These are phyloP conservation scores for Scheffersomyces lignicola DNA, from an alignment of 1,139 yeast genomes.

Conservation along the genomic window DNA sequence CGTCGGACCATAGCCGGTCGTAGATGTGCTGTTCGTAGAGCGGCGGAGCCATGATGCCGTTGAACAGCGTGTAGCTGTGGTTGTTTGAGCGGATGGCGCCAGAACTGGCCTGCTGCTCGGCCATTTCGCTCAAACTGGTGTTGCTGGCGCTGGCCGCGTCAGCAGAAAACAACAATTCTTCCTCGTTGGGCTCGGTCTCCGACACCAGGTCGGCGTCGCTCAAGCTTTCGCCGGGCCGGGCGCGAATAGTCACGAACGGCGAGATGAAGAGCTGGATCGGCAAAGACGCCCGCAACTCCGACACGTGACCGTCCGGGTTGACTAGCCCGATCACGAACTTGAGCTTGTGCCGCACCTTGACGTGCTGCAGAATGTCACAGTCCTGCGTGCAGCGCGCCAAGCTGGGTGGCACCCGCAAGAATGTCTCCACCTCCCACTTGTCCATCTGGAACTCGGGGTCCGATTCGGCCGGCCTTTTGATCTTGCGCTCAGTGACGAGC, in stretches of 20 bases:
- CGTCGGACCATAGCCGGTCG: conserved; percentile 80
- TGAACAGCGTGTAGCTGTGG: conserved; percentile 35
- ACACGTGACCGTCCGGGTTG: conserved; percentile 75
- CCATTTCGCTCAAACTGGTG: conserved; percentile 30
- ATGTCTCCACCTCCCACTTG: conserved; percentile 72
- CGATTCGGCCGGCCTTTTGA: conserved; percentile 26
- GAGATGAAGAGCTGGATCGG: conserved; percentile 71
- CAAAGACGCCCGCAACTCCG: conserved; percentile 73
- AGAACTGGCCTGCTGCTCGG: conserved; percentile 11
- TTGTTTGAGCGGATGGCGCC: conserved; percentile 21
- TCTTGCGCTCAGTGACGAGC: conserved; percentile 40
- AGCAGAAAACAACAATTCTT: conserved; percentile 33
- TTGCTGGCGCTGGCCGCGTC: conserved; percentile 23
- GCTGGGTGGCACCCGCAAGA: conserved; percentile 66
- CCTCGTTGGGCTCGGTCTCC: conserved; percentile 23
- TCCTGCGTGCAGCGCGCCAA: conserved; percentile 82
- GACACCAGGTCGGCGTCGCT: conserved; percentile 13
- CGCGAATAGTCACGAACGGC: conserved; percentile 76
- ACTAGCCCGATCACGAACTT: conserved; percentile 62
- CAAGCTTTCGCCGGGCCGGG: conserved; percentile 30
- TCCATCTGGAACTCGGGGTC: conserved; percentile 54
- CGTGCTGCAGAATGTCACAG: conserved; percentile 60
- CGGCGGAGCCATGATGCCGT: conserved; percentile 79
- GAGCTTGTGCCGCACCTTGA: conserved; percentile 71
- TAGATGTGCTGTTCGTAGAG: conserved; percentile 81